Evolutionary conservation across 2,329 filamentous ascomycete species (phyloP).

Genomic region (Dothideomycetes sp.): DNA sequence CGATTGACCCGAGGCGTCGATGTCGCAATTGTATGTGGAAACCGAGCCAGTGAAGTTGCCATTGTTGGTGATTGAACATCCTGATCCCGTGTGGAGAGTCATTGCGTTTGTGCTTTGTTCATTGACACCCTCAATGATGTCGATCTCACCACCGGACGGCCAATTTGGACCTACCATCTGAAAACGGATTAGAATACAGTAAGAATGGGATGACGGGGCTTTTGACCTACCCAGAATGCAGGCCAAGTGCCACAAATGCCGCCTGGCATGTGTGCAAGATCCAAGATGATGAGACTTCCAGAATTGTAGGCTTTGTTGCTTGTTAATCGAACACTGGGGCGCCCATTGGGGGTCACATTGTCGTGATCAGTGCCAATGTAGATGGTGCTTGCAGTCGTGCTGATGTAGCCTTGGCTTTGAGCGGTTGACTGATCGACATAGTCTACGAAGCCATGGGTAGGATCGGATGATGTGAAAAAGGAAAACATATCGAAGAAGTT

Average conservation of each 20-base stretch:
- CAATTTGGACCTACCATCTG: conserved; percentile 49
- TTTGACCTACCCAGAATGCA: conserved; percentile 54
- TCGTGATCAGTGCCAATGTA: conserved; percentile 24
- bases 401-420: conserved; percentile 14
- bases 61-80: conserved; percentile 21
- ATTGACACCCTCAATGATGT: conserved; percentile 30
- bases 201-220: too few relatives aligned
- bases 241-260: conserved; percentile 64
- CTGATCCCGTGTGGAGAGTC: conserved; percentile 23
- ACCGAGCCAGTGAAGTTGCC: conserved; percentile 66
- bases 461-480: conserved; percentile 25
- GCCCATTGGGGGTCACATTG: conserved; percentile 42
- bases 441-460: conserved; percentile 14
- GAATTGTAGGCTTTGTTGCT: conserved; percentile 53
- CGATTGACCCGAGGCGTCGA: conserved; percentile 29
- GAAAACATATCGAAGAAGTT: conserved; percentile 15
- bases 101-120: conserved; percentile 21
- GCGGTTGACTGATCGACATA: conserved; percentile 26
- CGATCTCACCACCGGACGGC: conserved; percentile 26
- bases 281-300: conserved; percentile 56
- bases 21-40: conserved; percentile 19
- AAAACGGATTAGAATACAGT: too few relatives aligned
- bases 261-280: conserved; percentile 63
- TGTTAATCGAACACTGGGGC: conserved; percentile 59
- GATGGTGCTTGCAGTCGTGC: conserved; percentile 12